phyloP scores from a whole-genome alignment of 2,329 filamentous ascomycete genomes.

The Ophiostoma sp. region DNA sequence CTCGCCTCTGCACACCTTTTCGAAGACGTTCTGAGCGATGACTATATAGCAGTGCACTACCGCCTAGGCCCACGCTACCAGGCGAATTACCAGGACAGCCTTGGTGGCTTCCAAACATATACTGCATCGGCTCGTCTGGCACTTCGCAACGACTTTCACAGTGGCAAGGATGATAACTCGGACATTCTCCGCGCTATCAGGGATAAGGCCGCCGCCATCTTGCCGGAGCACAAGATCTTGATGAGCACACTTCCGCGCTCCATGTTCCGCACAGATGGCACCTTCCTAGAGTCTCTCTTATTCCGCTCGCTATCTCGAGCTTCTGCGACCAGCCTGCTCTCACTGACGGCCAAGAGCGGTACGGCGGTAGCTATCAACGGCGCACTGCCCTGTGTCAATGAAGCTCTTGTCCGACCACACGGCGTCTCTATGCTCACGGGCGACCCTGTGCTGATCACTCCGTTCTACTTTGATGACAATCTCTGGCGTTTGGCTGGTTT shows the following conservation, averaged over 20 bases:
- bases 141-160: constrained; percentile 84
- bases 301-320: constrained; percentile 70
- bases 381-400: constrained; percentile 79
- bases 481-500: constrained; percentile 92
- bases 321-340: constrained; percentile 62
- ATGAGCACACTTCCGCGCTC: constrained; percentile 78
- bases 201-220: constrained; percentile 72
- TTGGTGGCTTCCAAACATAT: constrained; percentile 95
- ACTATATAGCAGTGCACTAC: constrained; percentile 84
- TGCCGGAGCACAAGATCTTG: constrained; percentile 75
- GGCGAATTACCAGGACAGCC: constrained; percentile 93
- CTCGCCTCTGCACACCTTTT: constrained; percentile 86
- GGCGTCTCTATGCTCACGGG: constrained; percentile 80
- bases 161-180: constrained; percentile 82
- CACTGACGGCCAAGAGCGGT: constrained; percentile 65
- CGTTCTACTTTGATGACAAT: constrained; percentile 83
- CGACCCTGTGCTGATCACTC: constrained; percentile 72
- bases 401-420: constrained; percentile 74
- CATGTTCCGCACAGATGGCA: constrained; percentile 74
- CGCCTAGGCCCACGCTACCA: constrained; percentile 86
- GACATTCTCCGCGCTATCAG: constrained; percentile 88
- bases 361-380: constrained; percentile 82
- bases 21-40: constrained; percentile 81
- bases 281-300: constrained; percentile 70
- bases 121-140: constrained; percentile 86